Base-by-base conservation (phyloP, 805 yeast species). In the Blastobotrys terrestris region DNA sequence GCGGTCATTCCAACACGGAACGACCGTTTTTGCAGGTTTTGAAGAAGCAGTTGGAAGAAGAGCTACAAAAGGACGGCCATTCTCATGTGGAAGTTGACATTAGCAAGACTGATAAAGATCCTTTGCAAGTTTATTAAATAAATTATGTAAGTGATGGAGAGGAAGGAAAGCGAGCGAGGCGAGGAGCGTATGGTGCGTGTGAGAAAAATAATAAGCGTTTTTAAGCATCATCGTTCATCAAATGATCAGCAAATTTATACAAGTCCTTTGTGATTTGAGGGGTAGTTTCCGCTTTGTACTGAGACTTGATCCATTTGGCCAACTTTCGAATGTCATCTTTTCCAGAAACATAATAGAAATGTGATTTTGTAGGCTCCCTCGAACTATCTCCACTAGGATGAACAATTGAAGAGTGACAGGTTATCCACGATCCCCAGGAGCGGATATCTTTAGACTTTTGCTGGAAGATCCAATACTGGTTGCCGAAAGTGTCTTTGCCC, bases 1-100 rank as follows among this genome's bases (percentile, higher is more conserved):
- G 95, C 61, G 92, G 92, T 62, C 99, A 94, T 63, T 79, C 95
- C 16, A 92, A 92, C 66, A 88, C 97, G 0, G 99, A 94, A 68
- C 75, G 99, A 53, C 96, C 95, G 0, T 94, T 83, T 63, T 71
- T 94, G 56, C 46, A 63, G 20, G 75, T 70, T 1, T 72, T 87
- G 60, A 75, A 77, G 66, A 54, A 65, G 20, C 83, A 79, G 63
- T 72, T 88, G 53, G 53, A 51, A 21, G 51, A 58, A 1, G 83
- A 78, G 58, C 69, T 81, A 42, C 50, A 51, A 15, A 39, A 49
- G 2, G 68, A 67, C 0, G 67, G 60, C 16, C 72, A 69, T 14
- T 54, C 53, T 14, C 40, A 50, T 5, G 73, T 77, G 18, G 73
- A 70, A 1, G 70, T 84, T n/a, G 56, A 58, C 1, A 72, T 85